Evolutionary conservation across 1,139 yeast genomes (phyloP), one percentile per base, ranked within the genome.

Genomic region (Candida neerlandica): DNA sequence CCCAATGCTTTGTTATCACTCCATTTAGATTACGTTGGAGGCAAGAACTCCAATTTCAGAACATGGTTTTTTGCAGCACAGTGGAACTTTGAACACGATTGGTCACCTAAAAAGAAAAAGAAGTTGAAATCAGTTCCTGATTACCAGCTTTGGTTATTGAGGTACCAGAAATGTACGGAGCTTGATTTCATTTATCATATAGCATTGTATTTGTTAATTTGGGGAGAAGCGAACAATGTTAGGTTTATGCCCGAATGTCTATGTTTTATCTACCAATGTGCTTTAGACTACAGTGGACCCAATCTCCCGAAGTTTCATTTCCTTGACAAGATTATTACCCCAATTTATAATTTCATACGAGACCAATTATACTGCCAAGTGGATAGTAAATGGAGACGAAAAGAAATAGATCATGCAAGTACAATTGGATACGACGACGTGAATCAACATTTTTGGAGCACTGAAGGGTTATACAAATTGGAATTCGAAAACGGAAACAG

Each of bases 351-450:
- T 26, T 78, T 61, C 45, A 62, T 77, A 6, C 60, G 75, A 49
- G 71, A 69, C 45, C 83, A 79, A 51, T 80, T 76, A 48, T 77
- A 70, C 51, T 66, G 66, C 30, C 40, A 58, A 1, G 54, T 61
- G 6, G 73, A 73, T 34, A 81, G 76, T 0, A 57, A 60, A 2
- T 78, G 78, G 71, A 63, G 74, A 1, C 75, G 78, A 53, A 73
- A 74, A 37, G 85, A 80, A 47, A 78, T 74, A 46, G 97, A 90
- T 62, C 97, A 90, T 61, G 72, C 78, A 51, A 71, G 77, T 37
- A 78, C 84, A 2, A 84, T 90, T 53, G 96, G 97, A 0, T 90
- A 90, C 61, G 97, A 90, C 64, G 97, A 90, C 63, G 75, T 89
- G 46, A 90, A 90, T 63, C 96, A 87, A 61, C 73, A 86, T 19